phyloP scores from a whole-genome alignment of 2,329 filamentous ascomycete genomes.

The Daldinia sp. region DNA sequence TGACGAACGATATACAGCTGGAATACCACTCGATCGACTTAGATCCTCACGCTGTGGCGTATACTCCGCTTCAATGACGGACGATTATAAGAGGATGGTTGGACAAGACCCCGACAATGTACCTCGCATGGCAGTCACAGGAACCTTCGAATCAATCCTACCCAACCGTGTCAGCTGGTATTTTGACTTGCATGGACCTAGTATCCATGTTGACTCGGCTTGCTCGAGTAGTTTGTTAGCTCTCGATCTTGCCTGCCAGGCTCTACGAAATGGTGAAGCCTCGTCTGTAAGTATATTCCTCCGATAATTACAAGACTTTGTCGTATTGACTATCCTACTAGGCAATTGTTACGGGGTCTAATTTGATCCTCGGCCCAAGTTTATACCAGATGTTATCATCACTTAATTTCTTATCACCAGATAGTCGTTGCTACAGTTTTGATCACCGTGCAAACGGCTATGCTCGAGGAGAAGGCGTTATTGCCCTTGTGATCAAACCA shows the following conservation, averaged over 20 bases:
- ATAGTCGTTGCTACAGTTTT: slow-evolving; percentile 48
- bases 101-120: slow-evolving; percentile 53
- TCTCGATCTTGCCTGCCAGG: slow-evolving; percentile 48
- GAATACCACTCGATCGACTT: slow-evolving; percentile 50
- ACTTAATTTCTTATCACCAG: slow-evolving; percentile 57
- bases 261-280: slow-evolving; percentile 44
- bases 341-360: slow-evolving; percentile 53
- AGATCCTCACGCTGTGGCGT: slow-evolving; percentile 52
- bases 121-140: slow-evolving; percentile 52
- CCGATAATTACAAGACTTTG: not conserved
- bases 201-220: slow-evolving; percentile 55
- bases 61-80: slow-evolving; percentile 55
- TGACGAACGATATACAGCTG: slow-evolving; percentile 46
- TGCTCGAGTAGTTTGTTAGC: slow-evolving; percentile 55
- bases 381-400: slow-evolving; percentile 46
- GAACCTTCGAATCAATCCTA: slow-evolving; percentile 50
- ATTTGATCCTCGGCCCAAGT: slow-evolving; percentile 51
- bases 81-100: slow-evolving; percentile 53
- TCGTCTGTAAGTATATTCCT: slow-evolving; percentile 38
- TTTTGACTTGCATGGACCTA: slow-evolving; percentile 55
- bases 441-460: slow-evolving; percentile 50
- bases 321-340: slow-evolving; percentile 13
- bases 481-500: slow-evolving; percentile 63
- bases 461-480: slow-evolving; percentile 65
- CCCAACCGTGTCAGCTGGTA: slow-evolving; percentile 58